Conservation (phyloP, 345 rosid species). For the Gossypium stocksii region DNA sequence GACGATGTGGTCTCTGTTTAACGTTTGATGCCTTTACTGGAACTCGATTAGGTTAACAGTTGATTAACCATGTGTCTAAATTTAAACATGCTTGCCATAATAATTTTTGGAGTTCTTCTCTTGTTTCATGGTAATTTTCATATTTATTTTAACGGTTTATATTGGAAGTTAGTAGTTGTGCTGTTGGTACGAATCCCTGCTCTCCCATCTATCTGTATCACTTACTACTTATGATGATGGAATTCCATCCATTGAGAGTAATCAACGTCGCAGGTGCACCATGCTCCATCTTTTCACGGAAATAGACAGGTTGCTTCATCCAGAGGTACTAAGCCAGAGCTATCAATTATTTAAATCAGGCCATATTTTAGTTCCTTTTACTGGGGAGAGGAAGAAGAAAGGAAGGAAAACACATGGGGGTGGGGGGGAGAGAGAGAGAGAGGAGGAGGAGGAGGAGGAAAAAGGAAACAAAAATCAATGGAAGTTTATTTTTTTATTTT, state of each 20-base stretch:
- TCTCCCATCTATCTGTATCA: neutral
- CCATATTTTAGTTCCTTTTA: neutral
- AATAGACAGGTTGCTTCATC: slow-evolving; percentile 90
- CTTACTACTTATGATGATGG: slow-evolving; percentile 84
- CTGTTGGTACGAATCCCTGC: too few relatives aligned
- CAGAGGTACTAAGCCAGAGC: slow-evolving; percentile 62
- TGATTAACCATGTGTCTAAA: neutral
- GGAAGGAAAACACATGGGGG: too few relatives aligned
- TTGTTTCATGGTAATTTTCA: neutral
- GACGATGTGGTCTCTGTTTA: neutral
- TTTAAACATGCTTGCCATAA: neutral
- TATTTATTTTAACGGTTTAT: neutral
- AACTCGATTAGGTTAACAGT: neutral
- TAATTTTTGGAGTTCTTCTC: neutral
- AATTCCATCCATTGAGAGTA: slow-evolving; percentile 58
- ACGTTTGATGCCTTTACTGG: neutral
- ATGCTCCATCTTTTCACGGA: slow-evolving; percentile 60
- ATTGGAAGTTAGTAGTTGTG: too few relatives aligned
- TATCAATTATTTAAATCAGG: neutral
- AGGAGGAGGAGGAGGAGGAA: too few relatives aligned
- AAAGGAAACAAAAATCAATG: too few relatives aligned
- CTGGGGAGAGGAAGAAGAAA: too few relatives aligned
- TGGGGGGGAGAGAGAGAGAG: too few relatives aligned
- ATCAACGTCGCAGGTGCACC: slow-evolving; percentile 46
- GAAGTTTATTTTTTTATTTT: too few relatives aligned